Percentiles rank a stretch among this genome's conserved stretches.
Conservation (phyloP, 208 protist species). For the Wallacemonas collosoma region DNA sequence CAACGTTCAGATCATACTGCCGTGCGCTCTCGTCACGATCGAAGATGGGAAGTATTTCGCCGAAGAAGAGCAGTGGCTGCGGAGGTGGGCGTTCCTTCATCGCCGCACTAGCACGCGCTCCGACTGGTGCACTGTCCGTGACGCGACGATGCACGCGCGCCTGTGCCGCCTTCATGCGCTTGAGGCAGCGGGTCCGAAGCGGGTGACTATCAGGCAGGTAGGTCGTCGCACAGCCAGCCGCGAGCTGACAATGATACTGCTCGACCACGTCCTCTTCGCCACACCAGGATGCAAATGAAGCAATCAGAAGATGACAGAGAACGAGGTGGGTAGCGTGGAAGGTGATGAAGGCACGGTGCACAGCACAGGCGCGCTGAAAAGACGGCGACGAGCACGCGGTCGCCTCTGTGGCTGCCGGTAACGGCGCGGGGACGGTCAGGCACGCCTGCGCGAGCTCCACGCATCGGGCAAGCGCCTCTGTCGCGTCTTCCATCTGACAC, state of each 20-base stretch:
- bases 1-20: too few relatives aligned
- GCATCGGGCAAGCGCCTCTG: conserved; percentile 72
- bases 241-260: conserved; percentile 79
- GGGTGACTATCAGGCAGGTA: conserved; percentile 42
- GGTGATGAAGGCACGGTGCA: conserved; percentile 28
- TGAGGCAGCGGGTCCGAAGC: conserved; percentile 33
- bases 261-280: conserved; percentile 36
- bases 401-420: not conserved
- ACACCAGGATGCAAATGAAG: conserved; percentile 69
- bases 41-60: not conserved
- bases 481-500: conserved; percentile 72
- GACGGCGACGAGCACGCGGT: not conserved
- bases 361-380: not conserved
- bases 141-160: conserved; percentile 7
- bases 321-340: conserved; percentile 62
- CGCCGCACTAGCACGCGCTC: conserved; percentile 3
- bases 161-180: conserved; percentile 41
- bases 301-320: conserved; percentile 74
- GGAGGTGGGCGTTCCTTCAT: not conserved
- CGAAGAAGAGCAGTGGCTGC: conserved; percentile 9
- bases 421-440: conserved; percentile 23
- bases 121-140: not conserved
- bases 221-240: conserved; percentile 58
- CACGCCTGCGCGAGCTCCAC: conserved; percentile 63
- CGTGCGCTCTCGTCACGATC: conserved; percentile 9